A percentile compares a stretch with the other conserved stretches of the same genome.
Conservation (phyloP, 2,329 filamentous ascomycete genomes). For the Balansia obtecta region DNA sequence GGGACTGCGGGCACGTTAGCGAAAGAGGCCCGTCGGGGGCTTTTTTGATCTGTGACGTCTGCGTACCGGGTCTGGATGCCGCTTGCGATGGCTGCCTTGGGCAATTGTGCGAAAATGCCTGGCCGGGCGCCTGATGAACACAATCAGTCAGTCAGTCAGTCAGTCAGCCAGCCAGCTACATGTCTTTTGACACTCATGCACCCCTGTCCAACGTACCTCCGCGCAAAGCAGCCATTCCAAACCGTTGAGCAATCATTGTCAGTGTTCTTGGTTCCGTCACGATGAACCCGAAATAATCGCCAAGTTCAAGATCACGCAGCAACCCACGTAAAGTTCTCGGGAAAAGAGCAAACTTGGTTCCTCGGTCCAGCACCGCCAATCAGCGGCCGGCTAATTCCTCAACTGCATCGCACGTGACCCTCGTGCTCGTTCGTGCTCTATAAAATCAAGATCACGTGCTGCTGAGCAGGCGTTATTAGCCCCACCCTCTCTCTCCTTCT, state of each 20-base stretch:
- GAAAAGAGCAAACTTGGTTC: conserved; percentile 21
- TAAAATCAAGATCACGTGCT: conserved; percentile 13
- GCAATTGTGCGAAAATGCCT: conserved; percentile 29
- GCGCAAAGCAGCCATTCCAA: conserved; percentile 46
- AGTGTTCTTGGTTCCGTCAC: conserved; percentile 3
- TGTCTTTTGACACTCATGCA: no score
- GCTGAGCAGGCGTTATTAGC: not conserved
- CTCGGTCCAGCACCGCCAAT: conserved; percentile 33
- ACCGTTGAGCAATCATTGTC: conserved; percentile 44
- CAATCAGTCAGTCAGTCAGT: no score
- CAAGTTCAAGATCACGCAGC: not conserved
- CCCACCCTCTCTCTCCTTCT: not conserved
- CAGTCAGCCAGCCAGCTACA: not conserved
- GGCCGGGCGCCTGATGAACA: conserved; percentile 29
- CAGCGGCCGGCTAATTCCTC: conserved; percentile 22
- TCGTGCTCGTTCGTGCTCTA: conserved; percentile 4
- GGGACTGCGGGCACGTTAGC: conserved; percentile 21
- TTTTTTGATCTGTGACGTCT: no score
- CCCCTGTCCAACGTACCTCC: no score
- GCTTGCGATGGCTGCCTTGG: conserved; percentile 30
- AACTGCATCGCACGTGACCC: conserved; percentile 19
- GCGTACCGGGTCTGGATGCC: conserved; percentile 38
- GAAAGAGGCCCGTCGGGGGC: no score
- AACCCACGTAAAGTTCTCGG: not conserved
- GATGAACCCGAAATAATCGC: not conserved